Percentiles rank a stretch among this genome's conserved stretches.
phyloP scores from a whole-genome alignment of 257 asterid species.

The Petrea volubilis region DNA sequence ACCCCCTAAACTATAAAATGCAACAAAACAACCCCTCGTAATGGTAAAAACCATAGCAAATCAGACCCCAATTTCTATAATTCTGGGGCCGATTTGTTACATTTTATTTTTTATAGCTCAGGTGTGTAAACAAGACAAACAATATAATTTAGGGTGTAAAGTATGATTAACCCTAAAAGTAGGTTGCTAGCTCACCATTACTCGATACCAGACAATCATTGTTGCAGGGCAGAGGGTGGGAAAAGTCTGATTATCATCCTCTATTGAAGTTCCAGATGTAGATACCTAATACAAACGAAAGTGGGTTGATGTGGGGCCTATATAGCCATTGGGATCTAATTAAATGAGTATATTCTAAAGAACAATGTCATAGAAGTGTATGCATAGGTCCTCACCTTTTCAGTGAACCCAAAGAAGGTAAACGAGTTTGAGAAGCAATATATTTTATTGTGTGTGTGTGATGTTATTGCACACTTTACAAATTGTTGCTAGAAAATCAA shows the following conservation, averaged over 20 bases:
- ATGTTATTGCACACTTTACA: conserved; percentile 3
- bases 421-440: neutral
- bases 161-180: too few species aligned
- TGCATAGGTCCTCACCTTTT: neutral
- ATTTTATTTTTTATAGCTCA: too few species aligned
- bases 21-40: too few species aligned
- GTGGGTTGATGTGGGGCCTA: neutral
- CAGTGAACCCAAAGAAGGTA: neutral
- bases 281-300: conserved; percentile 39
- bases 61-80: too few species aligned
- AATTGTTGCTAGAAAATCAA: conserved; percentile 9
- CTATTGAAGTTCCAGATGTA: conserved; percentile 40
- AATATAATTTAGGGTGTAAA: too few species aligned
- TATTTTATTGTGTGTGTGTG: neutral
- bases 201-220: conserved; percentile 71
- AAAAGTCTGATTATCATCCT: conserved; percentile 48
- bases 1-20: too few species aligned
- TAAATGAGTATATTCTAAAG: neutral
- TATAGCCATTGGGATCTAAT: neutral
- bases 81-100: too few species aligned
- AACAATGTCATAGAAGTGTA: neutral
- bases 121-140: too few species aligned
- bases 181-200: conserved; percentile 61
- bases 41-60: too few species aligned
- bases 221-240: conserved; percentile 74